A percentile compares a stretch with the other conserved stretches of the same genome.
Evolutionary conservation across 2,329 filamentous ascomycete genomes (phyloP).

Genomic region (Ophiostoma sp.): DNA sequence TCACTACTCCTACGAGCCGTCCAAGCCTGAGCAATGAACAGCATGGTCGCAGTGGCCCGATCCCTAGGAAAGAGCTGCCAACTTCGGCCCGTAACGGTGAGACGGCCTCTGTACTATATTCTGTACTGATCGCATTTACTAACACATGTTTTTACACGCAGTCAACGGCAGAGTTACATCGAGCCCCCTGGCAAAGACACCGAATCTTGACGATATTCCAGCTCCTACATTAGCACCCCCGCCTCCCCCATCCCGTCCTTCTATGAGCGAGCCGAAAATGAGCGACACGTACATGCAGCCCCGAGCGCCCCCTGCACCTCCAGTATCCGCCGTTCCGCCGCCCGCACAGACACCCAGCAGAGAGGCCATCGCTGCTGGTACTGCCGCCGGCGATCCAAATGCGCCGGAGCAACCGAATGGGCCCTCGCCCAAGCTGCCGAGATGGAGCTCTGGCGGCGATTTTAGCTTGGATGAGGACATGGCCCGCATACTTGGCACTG

Average conservation of each 20-base stretch:
- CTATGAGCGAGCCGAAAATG: conserved; percentile 39
- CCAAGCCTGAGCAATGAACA: conserved; percentile 37
- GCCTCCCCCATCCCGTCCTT: conserved; percentile 28
- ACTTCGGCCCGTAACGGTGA: conserved; percentile 41
- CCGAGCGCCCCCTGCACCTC: conserved; percentile 51
- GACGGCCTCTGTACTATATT: conserved; percentile 19
- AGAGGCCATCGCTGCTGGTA: conserved; percentile 39
- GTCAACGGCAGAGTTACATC: conserved; percentile 34
- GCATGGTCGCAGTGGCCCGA: conserved; percentile 46
- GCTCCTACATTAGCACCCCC: conserved; percentile 5
- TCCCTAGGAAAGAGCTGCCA: conserved; percentile 61
- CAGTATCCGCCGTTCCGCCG: conserved; percentile 42
- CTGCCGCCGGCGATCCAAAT: conserved; percentile 35
- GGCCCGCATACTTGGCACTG: conserved; percentile 75
- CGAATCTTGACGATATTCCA: conserved; percentile 17
- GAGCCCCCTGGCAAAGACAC: conserved; percentile 23
- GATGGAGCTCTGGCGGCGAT: conserved; percentile 74
- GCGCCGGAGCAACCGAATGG: conserved; percentile 38
- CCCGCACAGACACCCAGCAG: conserved; percentile 35
- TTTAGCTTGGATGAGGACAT: conserved; percentile 96
- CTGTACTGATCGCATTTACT: conserved; percentile 1
- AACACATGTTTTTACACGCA: neutral
- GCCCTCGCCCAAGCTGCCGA: conserved; percentile 59
- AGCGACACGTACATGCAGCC: conserved; percentile 55
- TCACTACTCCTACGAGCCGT: conserved; percentile 35